These are phyloP conservation scores for Boletus sp. DNA, from an alignment of 768 basidiomycete species.

Conservation along the genomic window DNA sequence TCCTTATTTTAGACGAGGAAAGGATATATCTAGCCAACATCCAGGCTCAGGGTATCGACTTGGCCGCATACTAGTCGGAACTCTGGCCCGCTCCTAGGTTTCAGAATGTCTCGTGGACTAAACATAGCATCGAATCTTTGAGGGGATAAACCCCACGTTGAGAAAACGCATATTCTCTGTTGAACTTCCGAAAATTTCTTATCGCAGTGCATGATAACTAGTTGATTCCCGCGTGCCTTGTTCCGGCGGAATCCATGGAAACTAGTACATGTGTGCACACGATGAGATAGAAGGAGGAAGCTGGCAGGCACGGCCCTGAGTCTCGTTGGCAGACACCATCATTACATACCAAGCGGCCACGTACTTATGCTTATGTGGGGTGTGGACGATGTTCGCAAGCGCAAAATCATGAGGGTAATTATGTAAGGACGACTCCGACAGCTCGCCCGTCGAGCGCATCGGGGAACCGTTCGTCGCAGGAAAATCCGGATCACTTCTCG, in stretches of 20 bases:
- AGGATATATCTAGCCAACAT: conserved; percentile 18
- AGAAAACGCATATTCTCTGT: not conserved
- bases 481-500: conserved; percentile 3
- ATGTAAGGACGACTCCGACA: conserved; percentile 8
- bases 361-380: too few species aligned
- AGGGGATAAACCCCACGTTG: not conserved
- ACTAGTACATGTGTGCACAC: not conserved
- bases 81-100: not conserved
- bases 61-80: conserved; percentile 5
- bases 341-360: too few species aligned
- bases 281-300: too few species aligned
- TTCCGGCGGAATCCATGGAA: not conserved
- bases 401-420: too few species aligned
- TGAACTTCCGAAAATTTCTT: not conserved
- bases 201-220: too few species aligned
- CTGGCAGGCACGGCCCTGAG: not conserved
- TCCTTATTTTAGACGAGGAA: conserved; percentile 41
- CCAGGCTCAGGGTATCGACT: conserved; percentile 25
- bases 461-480: conserved; percentile 12
- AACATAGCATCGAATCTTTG: not conserved
- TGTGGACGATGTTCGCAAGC: too few species aligned
- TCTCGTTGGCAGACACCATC: not conserved
- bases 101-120: not conserved
- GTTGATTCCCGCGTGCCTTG: too few species aligned
- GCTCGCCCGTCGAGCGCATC: conserved; percentile 17